Conservation (phyloP, 106 monocot species). For the Iris macrosiphon region DNA sequence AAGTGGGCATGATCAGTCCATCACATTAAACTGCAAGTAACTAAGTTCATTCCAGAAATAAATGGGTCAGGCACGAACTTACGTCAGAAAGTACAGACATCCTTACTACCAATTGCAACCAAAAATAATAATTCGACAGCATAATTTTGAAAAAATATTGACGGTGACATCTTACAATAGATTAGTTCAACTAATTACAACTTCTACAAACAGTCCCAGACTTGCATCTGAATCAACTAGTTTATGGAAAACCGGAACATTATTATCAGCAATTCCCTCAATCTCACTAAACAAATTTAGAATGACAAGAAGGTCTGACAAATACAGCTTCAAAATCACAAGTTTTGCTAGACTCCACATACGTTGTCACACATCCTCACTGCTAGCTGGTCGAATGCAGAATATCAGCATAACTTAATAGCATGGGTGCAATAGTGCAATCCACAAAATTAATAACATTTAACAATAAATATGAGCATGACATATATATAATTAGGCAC, state of each 20-base stretch:
- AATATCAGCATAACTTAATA: slow-evolving; percentile 16
- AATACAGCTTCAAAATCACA: not conserved
- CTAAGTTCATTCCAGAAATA: not conserved
- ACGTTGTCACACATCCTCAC: slow-evolving; percentile 13
- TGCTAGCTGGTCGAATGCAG: slow-evolving; percentile 14
- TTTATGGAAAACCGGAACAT: slow-evolving; percentile 1
- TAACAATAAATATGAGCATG: not conserved
- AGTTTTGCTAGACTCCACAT: slow-evolving; percentile 12
- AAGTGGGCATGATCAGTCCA: not conserved
- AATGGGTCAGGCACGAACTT: not conserved
- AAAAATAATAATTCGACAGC: no score
- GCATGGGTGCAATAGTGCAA: not conserved
- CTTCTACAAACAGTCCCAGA: not conserved
- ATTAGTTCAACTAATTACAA: slow-evolving; percentile 1
- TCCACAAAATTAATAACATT: not conserved
- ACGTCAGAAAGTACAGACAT: not conserved
- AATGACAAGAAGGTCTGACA: not conserved
- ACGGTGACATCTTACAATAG: not conserved
- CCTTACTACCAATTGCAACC: not conserved
- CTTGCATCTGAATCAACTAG: not conserved
- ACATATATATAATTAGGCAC: not conserved
- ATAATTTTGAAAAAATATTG: not conserved
- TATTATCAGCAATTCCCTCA: not conserved
- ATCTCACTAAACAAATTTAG: not conserved
- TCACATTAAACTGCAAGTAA: not conserved